These are phyloP conservation scores for Candida insectalens DNA, from an alignment of 805 yeast genomes.

Conservation along the genomic window DNA sequence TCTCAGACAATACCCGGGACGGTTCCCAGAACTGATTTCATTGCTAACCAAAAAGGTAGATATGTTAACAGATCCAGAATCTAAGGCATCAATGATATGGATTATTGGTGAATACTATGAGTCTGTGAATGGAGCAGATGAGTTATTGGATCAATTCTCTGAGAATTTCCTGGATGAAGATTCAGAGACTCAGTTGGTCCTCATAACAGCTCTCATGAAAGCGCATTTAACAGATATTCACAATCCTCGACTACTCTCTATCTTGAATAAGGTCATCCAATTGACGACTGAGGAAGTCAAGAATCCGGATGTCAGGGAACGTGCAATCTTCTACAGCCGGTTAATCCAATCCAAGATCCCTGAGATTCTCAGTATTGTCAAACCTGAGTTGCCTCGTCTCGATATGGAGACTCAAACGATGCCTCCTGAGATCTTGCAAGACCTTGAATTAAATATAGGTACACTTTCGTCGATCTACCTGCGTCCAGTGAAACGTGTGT, in stretches of 20 bases:
- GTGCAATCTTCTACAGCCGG: slow-evolving; percentile 84
- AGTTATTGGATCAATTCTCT: slow-evolving; percentile 32
- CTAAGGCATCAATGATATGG: slow-evolving; percentile 77
- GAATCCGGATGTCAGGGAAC: slow-evolving; percentile 79
- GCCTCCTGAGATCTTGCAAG: slow-evolving; percentile 65
- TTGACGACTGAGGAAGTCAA: slow-evolving; percentile 57
- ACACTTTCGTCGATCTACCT: slow-evolving; percentile 74
- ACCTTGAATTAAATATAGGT: slow-evolving; percentile 74
- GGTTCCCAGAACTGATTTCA: slow-evolving; percentile 35
- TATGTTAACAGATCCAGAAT: slow-evolving; percentile 63
- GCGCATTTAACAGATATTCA: slow-evolving; percentile 48
- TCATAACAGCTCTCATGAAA: slow-evolving; percentile 68
- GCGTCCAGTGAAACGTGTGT: slow-evolving; percentile 75
- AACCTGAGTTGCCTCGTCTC: slow-evolving; percentile 53
- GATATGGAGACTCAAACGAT: slow-evolving; percentile 58
- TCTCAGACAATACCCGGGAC: slow-evolving; percentile 62
- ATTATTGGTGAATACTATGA: slow-evolving; percentile 65
- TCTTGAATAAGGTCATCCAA: slow-evolving; percentile 67
- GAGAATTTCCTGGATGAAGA: slow-evolving; percentile 51
- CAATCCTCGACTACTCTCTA: no score
- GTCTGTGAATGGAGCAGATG: slow-evolving; percentile 32
- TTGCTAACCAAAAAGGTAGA: slow-evolving; percentile 35
- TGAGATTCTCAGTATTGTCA: slow-evolving; percentile 39
- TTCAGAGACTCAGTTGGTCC: slow-evolving; percentile 61
- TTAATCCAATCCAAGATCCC: slow-evolving; percentile 44